Base-by-base conservation (phyloP, 306 rosid genomes). In the Fragaria nilgerrensis region DNA sequence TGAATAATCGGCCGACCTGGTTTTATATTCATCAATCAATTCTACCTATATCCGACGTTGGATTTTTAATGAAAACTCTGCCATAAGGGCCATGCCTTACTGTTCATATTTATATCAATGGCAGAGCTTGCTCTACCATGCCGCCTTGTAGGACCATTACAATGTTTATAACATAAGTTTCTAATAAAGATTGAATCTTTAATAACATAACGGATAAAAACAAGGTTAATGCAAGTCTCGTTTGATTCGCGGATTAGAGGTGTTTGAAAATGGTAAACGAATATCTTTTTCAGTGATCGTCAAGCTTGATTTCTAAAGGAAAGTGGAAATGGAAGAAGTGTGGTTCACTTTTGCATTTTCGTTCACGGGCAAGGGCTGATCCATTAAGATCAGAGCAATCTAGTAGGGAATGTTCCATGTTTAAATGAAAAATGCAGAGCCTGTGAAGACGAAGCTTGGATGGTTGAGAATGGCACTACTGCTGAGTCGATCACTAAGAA, bases 91-190 rank as follows among this genome's bases (percentile, higher is more conserved):
- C 77, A 74, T 74, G 55, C 77, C 5, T 29, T 58, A 12, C 45
- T 22, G 50, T 68, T n/a, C 34, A 62, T 62, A 75, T 45, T 61
- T 74, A 43, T 74, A 16, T 27, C 7, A 17, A 61, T 29, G 19
- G 11, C 19, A 44, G 59, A 17, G 44, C 70, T 58, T 59, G 45
- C 78, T 44, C 56, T 34, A 75, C 45, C 70, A 74, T 44, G 59
- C 70, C 58, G 29, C 69, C 23, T 61, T 27, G 25, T 58, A 39
- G 9, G 22, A 39, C 55, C n/a, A 16, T 2, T 22, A 2, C 17
- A 11, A 7, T 22, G 58, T 53, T 10, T 36, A 53, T 53, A 36
- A 12, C 20, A 64, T 13, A n/a, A 52, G 23, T 23, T 9, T 56
- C 16, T 14, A 22, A 37, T 61, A 47, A 36, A 37, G n/a, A 73